Evolutionary conservation across 2,329 filamentous ascomycete genomes (phyloP).

Genomic region (Fusarium citri): DNA sequence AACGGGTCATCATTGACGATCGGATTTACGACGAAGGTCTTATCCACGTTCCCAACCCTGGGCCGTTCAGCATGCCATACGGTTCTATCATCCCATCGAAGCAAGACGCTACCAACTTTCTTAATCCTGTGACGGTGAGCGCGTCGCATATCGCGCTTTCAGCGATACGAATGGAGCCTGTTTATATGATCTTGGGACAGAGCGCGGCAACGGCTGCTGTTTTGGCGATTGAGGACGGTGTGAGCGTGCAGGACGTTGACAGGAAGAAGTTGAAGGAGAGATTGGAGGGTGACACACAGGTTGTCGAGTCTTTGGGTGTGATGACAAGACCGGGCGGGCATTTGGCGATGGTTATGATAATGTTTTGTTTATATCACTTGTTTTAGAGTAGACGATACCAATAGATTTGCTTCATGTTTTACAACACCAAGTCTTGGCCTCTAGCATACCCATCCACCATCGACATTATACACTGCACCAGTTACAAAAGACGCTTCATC

Average conservation of each 20-base stretch:
- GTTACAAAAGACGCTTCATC: slow-evolving; percentile 42
- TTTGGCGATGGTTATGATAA: too few relatives aligned
- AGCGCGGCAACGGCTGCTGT: slow-evolving; percentile 28
- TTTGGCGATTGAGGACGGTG: slow-evolving; percentile 28
- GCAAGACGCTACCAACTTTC: slow-evolving; percentile 23
- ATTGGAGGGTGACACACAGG: slow-evolving; percentile 10
- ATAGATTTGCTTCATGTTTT: not conserved
- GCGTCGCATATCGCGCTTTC: slow-evolving; percentile 27
- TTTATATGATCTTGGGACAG: slow-evolving; percentile 36
- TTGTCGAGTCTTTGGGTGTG: not conserved
- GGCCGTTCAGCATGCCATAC: slow-evolving; percentile 23
- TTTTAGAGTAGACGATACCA: too few relatives aligned
- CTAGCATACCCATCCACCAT: slow-evolving; percentile 51
- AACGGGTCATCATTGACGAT: slow-evolving; percentile 19
- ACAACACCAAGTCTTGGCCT: rapidly evolving
- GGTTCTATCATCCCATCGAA: slow-evolving; percentile 5
- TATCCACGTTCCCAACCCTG: slow-evolving; percentile 15
- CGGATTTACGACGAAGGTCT: slow-evolving; percentile 27
- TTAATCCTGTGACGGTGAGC: slow-evolving; percentile 32
- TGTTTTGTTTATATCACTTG: not conserved
- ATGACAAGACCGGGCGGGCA: not conserved
- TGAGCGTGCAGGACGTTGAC: slow-evolving; percentile 27
- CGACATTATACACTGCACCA: slow-evolving; percentile 52
- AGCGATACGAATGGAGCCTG: slow-evolving; percentile 30
- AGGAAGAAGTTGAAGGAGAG: slow-evolving; percentile 3